phyloP scores from a whole-genome alignment of 306 rosid species.

The Medicago ruthenica region DNA sequence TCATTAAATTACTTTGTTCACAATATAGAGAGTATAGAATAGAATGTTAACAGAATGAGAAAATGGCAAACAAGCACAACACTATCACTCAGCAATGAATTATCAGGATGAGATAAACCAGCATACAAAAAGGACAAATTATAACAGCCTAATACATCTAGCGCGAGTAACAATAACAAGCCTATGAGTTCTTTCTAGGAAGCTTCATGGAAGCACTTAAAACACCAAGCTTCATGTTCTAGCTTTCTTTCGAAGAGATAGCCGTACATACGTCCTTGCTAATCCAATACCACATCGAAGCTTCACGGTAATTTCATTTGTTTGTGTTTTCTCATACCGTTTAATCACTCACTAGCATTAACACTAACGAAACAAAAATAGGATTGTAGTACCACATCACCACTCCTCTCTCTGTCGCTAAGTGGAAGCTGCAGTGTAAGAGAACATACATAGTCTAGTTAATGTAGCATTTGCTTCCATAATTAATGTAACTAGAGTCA shows the following conservation, averaged over 20 bases:
- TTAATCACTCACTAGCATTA: neutral
- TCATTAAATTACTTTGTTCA: no score
- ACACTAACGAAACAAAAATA: neutral
- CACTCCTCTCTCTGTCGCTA: neutral
- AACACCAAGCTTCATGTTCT: neutral
- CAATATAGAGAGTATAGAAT: neutral
- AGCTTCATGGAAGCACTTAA: slow-evolving; percentile 38
- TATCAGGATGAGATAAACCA: neutral
- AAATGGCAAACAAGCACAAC: neutral
- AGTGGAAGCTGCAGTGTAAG: no score
- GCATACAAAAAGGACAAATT: neutral
- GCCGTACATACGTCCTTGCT: slow-evolving; percentile 6
- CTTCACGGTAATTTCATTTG: slow-evolving; percentile 46
- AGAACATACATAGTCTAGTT: neutral
- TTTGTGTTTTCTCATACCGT: slow-evolving; percentile 11
- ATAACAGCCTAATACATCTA: neutral
- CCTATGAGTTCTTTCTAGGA: slow-evolving; percentile 35
- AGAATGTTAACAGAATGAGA: neutral
- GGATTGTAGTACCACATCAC: neutral
- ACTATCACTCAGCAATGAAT: neutral
- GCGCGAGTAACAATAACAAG: slow-evolving; percentile 10
- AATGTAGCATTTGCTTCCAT: neutral
- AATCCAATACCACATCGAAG: slow-evolving; percentile 25
- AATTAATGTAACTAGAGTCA: neutral
- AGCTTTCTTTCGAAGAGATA: neutral